Evolutionary conservation across 1,284 basidiomycete genomes (phyloP).

Genomic region (Puccinia coronata): DNA sequence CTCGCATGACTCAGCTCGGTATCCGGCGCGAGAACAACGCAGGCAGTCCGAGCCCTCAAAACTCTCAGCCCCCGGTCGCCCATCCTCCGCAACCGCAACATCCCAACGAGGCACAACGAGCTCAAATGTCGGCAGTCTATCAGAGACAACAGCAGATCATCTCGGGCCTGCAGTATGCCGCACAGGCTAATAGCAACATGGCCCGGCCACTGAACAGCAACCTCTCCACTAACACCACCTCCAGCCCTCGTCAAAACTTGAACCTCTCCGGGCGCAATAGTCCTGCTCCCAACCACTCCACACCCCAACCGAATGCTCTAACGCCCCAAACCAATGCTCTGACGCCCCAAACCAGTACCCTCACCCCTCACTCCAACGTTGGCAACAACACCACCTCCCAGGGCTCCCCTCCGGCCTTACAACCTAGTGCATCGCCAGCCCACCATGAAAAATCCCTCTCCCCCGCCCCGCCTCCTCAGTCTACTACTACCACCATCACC

Average conservation of each 20-base stretch:
- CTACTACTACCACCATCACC: not conserved
- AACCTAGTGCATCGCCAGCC: slow-evolving; percentile 1
- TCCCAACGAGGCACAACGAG: slow-evolving; percentile 46
- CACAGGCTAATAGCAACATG: slow-evolving; percentile 18
- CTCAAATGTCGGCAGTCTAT: slow-evolving; percentile 36
- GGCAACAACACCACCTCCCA: slow-evolving; percentile 1
- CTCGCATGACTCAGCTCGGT: slow-evolving; percentile 32
- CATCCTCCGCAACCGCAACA: slow-evolving; percentile 38
- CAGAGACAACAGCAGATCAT: slow-evolving; percentile 49
- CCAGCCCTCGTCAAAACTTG: slow-evolving; percentile 44
- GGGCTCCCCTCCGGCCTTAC: slow-evolving; percentile 31
- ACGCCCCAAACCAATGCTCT: slow-evolving; percentile 25
- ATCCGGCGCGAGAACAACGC: slow-evolving; percentile 6
- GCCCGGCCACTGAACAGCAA: slow-evolving; percentile 17
- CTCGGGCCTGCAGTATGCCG: slow-evolving; percentile 21
- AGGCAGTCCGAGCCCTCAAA: slow-evolving; percentile 17
- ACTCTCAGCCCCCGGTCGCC: not conserved
- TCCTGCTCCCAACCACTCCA: slow-evolving; percentile 20
- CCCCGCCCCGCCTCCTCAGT: slow-evolving; percentile 25
- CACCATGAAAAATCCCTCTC: not conserved
- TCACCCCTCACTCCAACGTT: no score
- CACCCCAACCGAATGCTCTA: slow-evolving; percentile 36
- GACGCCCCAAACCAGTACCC: slow-evolving; percentile 25
- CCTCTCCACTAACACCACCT: slow-evolving; percentile 9
- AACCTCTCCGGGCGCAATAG: slow-evolving; percentile 30